A percentile compares a stretch with the other conserved stretches of the same genome.
Conservation (phyloP, 108 stramenopile species). For the Nannochloropsis salina region DNA sequence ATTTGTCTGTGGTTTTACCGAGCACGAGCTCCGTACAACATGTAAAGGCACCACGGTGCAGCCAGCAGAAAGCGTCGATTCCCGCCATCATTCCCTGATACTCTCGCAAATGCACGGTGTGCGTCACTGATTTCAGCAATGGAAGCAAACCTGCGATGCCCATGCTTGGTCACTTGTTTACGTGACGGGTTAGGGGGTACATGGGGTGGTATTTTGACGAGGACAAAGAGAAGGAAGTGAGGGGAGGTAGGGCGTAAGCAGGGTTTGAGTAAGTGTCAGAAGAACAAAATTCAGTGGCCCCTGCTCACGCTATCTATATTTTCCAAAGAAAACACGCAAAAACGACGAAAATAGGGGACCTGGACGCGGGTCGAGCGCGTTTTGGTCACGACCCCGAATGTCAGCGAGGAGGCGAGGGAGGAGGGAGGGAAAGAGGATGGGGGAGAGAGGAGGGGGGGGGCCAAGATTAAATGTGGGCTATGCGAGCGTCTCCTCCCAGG, state of each 20-base stretch:
- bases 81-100: conserved; percentile 34
- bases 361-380: too few relatives aligned
- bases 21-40: conserved; percentile 48
- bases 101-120: conserved; percentile 35
- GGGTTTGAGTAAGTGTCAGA: neutral
- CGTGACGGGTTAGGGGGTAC: neutral
- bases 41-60: conserved; percentile 48
- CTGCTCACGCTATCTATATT: too few relatives aligned
- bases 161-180: conserved; percentile 13
- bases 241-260: neutral
- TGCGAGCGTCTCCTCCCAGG: too few relatives aligned
- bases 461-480: too few relatives aligned
- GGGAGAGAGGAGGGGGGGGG: too few relatives aligned
- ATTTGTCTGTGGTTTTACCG: conserved; percentile 36
- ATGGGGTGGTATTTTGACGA: neutral
- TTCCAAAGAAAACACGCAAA: too few relatives aligned
- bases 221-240: neutral
- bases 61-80: conserved; percentile 47
- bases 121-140: conserved; percentile 35
- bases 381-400: too few relatives aligned
- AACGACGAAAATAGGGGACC: too few relatives aligned
- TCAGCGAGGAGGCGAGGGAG: too few relatives aligned
- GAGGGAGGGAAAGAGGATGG: too few relatives aligned
- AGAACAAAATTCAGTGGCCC: neutral
- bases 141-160: conserved; percentile 33